Evolutionary conservation across 768 basidiomycete species (phyloP).

Genomic region (Nidula microcarpa): DNA sequence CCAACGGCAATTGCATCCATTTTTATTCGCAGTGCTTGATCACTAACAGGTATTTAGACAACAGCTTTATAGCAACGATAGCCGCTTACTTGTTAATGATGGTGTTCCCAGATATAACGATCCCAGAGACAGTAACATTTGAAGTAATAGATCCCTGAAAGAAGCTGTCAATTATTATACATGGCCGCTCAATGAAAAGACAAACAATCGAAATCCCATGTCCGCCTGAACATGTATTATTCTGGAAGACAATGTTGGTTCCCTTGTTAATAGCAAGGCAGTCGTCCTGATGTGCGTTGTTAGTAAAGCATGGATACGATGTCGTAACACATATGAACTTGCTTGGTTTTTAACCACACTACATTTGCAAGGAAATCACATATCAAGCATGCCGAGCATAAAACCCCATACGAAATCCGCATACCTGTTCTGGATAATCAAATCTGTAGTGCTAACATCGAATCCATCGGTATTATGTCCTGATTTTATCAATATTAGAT

Average conservation of each 20-base stretch:
- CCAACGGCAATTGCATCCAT: slow-evolving; percentile 39
- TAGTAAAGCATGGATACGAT: neutral
- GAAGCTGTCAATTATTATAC: neutral
- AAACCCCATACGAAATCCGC: neutral
- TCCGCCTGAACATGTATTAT: slow-evolving; percentile 54
- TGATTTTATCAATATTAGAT: slow-evolving; percentile 1
- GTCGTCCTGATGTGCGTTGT: slow-evolving; percentile 40
- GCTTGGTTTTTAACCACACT: slow-evolving; percentile 29
- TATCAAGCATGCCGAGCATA: neutral
- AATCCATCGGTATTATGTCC: slow-evolving; percentile 53
- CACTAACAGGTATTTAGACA: slow-evolving; percentile 20
- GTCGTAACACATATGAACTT: slow-evolving; percentile 28
- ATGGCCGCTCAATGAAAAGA: neutral
- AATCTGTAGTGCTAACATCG: slow-evolving; percentile 30
- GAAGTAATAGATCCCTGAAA: slow-evolving; percentile 55
- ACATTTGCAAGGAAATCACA: neutral
- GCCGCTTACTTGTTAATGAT: slow-evolving; percentile 46
- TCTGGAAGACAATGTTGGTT: slow-evolving; percentile 40
- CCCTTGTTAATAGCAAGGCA: slow-evolving; percentile 53
- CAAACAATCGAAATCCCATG: slow-evolving; percentile 68
- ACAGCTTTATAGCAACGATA: neutral
- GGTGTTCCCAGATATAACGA: slow-evolving; percentile 48
- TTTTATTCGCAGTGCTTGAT: slow-evolving; percentile 62
- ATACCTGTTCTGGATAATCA: slow-evolving; percentile 41
- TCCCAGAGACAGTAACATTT: slow-evolving; percentile 37